Evolutionary conservation across 345 rosid genomes (phyloP).

Genomic region (Angophora floribunda): DNA sequence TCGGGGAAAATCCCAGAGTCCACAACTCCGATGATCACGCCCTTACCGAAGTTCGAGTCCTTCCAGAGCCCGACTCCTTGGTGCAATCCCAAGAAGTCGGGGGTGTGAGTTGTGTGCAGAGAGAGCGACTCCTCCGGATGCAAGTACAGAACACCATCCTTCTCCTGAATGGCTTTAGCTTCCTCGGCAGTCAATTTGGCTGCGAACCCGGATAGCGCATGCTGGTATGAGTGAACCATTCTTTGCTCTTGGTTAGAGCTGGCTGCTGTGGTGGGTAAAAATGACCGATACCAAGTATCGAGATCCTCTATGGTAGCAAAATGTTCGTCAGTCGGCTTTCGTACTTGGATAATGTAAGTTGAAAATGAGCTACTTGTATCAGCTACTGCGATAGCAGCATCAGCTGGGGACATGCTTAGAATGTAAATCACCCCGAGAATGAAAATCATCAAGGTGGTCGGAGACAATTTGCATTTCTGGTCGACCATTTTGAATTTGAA

Average conservation of each 20-base stretch:
- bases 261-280: constrained; percentile 5
- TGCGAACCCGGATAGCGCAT: constrained; percentile 23
- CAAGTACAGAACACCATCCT: constrained; percentile 23
- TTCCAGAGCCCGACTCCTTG: constrained; percentile 19
- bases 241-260: background rate
- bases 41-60: constrained; percentile 25
- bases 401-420: background rate
- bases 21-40: constrained; percentile 37
- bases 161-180: constrained; percentile 13
- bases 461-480: background rate
- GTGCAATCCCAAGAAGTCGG: constrained; percentile 31
- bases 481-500: background rate
- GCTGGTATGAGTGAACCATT: constrained; percentile 14
- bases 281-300: constrained; percentile 13
- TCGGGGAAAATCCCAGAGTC: constrained; percentile 34
- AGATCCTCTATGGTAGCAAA: background rate
- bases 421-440: background rate
- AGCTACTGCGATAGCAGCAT: background rate
- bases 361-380: background rate
- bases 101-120: constrained; percentile 42
- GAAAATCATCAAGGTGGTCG: background rate
- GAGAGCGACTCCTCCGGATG: constrained; percentile 15
- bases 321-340: constrained; percentile 6
- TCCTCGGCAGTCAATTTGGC: background rate
- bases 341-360: constrained; percentile 35